Conservation (phyloP, 352 stramenopile species). For the Phytophthora kernoviae region DNA sequence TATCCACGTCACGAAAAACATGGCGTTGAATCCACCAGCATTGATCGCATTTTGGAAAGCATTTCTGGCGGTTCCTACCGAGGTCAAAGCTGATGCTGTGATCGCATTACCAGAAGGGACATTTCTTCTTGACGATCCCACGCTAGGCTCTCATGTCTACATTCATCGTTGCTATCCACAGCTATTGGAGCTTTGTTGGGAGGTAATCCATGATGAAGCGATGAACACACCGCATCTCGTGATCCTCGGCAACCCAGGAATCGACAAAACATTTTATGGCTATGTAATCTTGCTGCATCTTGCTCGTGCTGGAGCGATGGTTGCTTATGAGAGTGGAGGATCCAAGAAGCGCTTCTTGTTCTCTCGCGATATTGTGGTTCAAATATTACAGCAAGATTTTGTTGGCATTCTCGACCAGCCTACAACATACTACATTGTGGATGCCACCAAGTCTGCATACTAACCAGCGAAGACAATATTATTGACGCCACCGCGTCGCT, state of each 20-base stretch:
- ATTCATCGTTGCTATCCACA: constrained; percentile 34
- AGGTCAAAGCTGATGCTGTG: constrained; percentile 25
- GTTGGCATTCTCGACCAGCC: constrained; percentile 25
- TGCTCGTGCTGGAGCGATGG: constrained; percentile 24
- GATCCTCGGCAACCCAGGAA: constrained; percentile 37
- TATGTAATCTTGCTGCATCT: constrained; percentile 31
- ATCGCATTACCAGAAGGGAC: constrained; percentile 12
- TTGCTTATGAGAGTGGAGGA: constrained; percentile 32
- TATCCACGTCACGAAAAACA: constrained; percentile 16
- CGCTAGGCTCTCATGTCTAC: constrained; percentile 31
- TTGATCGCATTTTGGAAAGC: constrained; percentile 38
- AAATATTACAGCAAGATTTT: constrained; percentile 32
- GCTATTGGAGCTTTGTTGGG: constrained; percentile 21
- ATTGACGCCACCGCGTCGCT: constrained; percentile 21
- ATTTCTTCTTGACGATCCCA: constrained; percentile 10
- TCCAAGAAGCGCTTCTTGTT: constrained; percentile 11
- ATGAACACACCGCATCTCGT: constrained; percentile 36
- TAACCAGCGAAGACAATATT: constrained; percentile 33
- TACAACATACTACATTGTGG: constrained; percentile 36
- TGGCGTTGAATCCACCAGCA: constrained; percentile 29
- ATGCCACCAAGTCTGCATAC: constrained; percentile 31
- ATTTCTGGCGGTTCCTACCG: constrained; percentile 18
- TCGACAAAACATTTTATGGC: constrained; percentile 38
- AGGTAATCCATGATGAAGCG: constrained; percentile 17
- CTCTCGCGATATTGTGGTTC: constrained; percentile 12